Evolutionary conservation across 495 filamentous ascomycete genomes (phyloP).

Genomic region (Entonaema liquescens): DNA sequence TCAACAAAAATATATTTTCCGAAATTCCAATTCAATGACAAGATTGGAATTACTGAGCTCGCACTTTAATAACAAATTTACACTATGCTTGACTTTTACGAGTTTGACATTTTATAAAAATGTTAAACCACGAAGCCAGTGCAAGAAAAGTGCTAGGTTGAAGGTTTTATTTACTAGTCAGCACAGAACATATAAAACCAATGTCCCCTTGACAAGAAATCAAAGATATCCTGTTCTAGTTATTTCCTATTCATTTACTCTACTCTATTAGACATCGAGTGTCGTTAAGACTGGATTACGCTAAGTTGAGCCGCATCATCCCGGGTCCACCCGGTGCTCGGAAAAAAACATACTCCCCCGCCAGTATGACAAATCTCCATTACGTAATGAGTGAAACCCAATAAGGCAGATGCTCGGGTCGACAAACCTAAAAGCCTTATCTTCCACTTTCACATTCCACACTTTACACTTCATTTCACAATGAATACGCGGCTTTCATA

Average conservation of each 20-base stretch:
- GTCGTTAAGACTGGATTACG: not conserved
- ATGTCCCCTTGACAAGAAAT: not conserved
- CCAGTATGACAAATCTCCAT: not conserved
- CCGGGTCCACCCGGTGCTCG: not conserved
- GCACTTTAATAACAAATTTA: not conserved
- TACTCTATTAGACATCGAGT: not conserved
- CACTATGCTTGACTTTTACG: not conserved
- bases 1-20: too few species aligned
- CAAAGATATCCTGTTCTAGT: not conserved
- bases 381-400: not conserved
- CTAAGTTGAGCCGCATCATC: not conserved
- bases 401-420: not conserved
- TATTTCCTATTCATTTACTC: not conserved
- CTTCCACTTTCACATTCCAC: not conserved
- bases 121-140: not conserved
- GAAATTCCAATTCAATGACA: not conserved
- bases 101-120: not conserved
- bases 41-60: not conserved
- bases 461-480: not conserved
- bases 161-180: not conserved
- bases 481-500: not conserved
- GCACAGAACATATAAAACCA: not conserved
- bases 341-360: not conserved
- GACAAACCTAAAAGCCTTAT: not conserved
- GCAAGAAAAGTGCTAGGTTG: not conserved